Evolutionary conservation across 768 basidiomycete species (phyloP).

Genomic region (Rhodotorula diobovata): DNA sequence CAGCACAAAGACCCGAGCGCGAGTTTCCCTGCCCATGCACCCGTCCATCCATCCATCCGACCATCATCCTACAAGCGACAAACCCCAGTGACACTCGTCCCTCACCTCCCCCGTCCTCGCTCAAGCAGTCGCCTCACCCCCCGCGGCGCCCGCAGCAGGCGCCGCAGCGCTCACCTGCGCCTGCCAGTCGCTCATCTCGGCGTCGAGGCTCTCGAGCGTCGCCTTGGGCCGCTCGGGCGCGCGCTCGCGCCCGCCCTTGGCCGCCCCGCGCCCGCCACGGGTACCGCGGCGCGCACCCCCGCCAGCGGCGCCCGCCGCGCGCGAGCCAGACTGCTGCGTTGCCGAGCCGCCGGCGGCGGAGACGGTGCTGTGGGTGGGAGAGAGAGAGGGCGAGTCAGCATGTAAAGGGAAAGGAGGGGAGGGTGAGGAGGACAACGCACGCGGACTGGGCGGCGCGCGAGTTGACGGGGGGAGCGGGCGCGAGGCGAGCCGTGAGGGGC

Average conservation of each 20-base stretch:
- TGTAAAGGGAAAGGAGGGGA: conserved; percentile 40
- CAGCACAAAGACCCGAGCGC: background rate
- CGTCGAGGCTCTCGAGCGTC: conserved; percentile 84
- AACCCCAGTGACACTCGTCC: background rate
- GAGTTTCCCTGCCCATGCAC: background rate
- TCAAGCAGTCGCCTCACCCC: background rate
- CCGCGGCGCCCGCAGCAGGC: background rate
- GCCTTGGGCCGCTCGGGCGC: conserved; percentile 63
- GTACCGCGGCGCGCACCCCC: conserved; percentile 46
- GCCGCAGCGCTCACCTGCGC: conserved; percentile 31
- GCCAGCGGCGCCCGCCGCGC: no score
- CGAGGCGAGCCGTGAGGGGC: conserved; percentile 76
- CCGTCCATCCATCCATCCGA: no score
- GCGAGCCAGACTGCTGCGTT: background rate
- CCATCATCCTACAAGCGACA: background rate
- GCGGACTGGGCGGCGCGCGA: conserved; percentile 11
- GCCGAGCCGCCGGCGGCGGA: conserved; percentile 22
- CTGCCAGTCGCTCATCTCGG: conserved; percentile 79
- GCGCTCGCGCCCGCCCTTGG: conserved; percentile 44
- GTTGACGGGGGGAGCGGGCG: conserved; percentile 47
- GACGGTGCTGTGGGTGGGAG: conserved; percentile 43
- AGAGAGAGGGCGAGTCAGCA: conserved; percentile 45
- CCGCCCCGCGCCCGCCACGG: conserved; percentile 54
- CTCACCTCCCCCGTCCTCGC: background rate
- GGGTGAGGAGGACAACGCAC: conserved; percentile 36